Evolutionary conservation across 116 monocot genomes (phyloP).

Genomic region (Posidonia oceanica): DNA sequence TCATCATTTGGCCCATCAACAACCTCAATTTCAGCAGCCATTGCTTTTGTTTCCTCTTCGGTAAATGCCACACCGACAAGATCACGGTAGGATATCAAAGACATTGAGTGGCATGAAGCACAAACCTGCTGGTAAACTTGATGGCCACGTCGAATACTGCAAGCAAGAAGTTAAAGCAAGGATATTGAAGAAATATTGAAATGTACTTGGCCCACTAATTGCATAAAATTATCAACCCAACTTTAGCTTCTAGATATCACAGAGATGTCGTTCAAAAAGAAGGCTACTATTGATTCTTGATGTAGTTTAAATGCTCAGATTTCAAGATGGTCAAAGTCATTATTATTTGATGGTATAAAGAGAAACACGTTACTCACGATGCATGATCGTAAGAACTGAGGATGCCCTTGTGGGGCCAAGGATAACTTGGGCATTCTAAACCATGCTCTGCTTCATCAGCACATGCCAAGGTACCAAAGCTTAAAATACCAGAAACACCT

Average conservation of each 20-base stretch:
- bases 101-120: conserved; percentile 93
- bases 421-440: conserved; percentile 66
- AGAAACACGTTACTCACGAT: conserved; percentile 42
- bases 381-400: conserved; percentile 96
- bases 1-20: conserved; percentile 97
- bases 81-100: conserved; percentile 83
- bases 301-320: too few relatives aligned
- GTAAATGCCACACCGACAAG: conserved; percentile 92
- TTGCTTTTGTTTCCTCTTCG: conserved; percentile 84
- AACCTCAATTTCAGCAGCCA: conserved; percentile 98
- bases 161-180: not conserved
- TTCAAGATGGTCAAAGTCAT: not conserved
- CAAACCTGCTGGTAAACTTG: conserved; percentile 94
- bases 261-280: too few relatives aligned
- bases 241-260: too few relatives aligned
- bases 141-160: conserved; percentile 84
- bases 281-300: too few relatives aligned
- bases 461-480: conserved; percentile 61
- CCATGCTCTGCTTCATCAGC: conserved; percentile 98
- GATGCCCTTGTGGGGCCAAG: conserved; percentile 95
- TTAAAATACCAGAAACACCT: conserved; percentile 69
- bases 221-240: not conserved
- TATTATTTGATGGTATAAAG: not conserved
- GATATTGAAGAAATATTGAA: not conserved
- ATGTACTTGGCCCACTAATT: not conserved